Percentiles rank a stretch among this genome's conserved stretches.
These are phyloP conservation scores for Globisporangium barbulae DNA, from an alignment of 352 stramenopile species.

Conservation along the genomic window DNA sequence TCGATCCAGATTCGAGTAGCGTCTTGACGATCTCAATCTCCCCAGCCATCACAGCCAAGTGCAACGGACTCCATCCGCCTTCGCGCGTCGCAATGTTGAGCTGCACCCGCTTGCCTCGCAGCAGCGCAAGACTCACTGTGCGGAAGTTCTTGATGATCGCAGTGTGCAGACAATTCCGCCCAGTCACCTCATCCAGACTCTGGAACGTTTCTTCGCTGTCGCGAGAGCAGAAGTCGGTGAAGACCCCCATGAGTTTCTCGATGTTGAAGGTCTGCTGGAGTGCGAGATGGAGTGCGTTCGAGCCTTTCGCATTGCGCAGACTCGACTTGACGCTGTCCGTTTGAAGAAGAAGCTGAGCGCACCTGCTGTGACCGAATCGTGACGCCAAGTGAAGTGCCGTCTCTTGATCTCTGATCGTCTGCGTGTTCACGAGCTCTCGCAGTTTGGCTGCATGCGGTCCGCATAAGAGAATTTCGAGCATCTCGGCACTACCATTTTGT, in stretches of 20 bases:
- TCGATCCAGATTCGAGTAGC: slow-evolving; percentile 40
- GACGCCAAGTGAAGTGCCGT: slow-evolving; percentile 53
- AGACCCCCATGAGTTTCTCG: slow-evolving; percentile 41
- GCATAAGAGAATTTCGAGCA: slow-evolving; percentile 24
- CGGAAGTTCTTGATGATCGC: slow-evolving; percentile 64
- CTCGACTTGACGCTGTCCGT: slow-evolving; percentile 20
- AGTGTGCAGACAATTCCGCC: slow-evolving; percentile 55
- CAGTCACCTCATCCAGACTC: slow-evolving; percentile 36
- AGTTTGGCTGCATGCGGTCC: slow-evolving; percentile 9
- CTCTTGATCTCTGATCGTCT: slow-evolving; percentile 30
- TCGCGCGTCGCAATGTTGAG: slow-evolving; percentile 51
- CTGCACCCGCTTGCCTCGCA: slow-evolving; percentile 34
- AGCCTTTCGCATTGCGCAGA: slow-evolving; percentile 32
- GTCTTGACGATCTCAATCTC: slow-evolving; percentile 42
- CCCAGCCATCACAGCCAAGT: slow-evolving; percentile 64
- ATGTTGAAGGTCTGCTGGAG: slow-evolving; percentile 65
- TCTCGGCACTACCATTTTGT: slow-evolving; percentile 33
- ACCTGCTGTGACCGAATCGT: slow-evolving; percentile 37
- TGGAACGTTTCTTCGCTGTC: slow-evolving; percentile 34
- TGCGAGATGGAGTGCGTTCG: slow-evolving; percentile 59
- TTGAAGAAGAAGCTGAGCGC: slow-evolving; percentile 34
- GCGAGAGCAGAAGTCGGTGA: slow-evolving; percentile 24
- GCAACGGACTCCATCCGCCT: slow-evolving; percentile 48
- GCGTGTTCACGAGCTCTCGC: slow-evolving; percentile 30
- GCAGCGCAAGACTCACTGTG: slow-evolving; percentile 35